Percentiles rank a stretch among this genome's conserved stretches.
Evolutionary conservation across 1,284 basidiomycete species (phyloP).

Genomic region (Irpex rosettiformis): DNA sequence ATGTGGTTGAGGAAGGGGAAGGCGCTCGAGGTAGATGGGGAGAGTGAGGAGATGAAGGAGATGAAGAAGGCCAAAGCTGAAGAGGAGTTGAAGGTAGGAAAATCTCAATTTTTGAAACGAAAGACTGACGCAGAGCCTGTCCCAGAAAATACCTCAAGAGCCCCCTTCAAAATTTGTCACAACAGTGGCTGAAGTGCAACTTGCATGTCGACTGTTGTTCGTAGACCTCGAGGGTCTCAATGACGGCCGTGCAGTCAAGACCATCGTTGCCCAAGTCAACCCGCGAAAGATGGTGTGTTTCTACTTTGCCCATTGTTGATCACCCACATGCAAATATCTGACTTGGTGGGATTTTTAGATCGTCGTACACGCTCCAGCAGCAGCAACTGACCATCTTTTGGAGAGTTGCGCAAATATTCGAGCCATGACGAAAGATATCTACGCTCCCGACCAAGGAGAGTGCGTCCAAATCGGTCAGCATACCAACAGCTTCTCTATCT

Average conservation of each 20-base stretch:
- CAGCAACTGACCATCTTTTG: conserved; percentile 70
- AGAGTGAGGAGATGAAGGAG: conserved; percentile 78
- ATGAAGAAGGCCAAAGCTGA: conserved; percentile 70
- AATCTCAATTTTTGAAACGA: neutral
- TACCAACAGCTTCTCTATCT: conserved; percentile 91
- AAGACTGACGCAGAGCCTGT: conserved; percentile 8
- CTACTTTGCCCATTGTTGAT: neutral
- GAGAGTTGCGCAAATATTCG: conserved; percentile 80
- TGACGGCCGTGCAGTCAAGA: conserved; percentile 95
- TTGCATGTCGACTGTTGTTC: conserved; percentile 84
- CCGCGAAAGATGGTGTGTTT: conserved; percentile 84
- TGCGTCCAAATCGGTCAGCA: conserved; percentile 91
- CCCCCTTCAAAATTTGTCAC: conserved; percentile 91
- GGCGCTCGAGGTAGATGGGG: conserved; percentile 83
- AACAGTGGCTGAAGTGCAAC: conserved; percentile 68
- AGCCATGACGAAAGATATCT: conserved; percentile 89
- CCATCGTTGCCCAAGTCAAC: conserved; percentile 94
- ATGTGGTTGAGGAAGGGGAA: conserved; percentile 91
- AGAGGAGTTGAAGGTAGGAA: conserved; percentile 73
- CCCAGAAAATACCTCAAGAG: conserved; percentile 70
- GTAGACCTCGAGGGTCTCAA: conserved; percentile 96
- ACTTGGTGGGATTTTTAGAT: conserved; percentile 51
- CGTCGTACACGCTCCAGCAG: conserved; percentile 74
- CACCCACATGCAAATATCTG: neutral
- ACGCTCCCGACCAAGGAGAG: conserved; percentile 72